Evolutionary conservation across 2,329 filamentous ascomycete species (phyloP), one percentile per base, ranked within the genome.

Genomic region (Penicillium sclerotiorum): DNA sequence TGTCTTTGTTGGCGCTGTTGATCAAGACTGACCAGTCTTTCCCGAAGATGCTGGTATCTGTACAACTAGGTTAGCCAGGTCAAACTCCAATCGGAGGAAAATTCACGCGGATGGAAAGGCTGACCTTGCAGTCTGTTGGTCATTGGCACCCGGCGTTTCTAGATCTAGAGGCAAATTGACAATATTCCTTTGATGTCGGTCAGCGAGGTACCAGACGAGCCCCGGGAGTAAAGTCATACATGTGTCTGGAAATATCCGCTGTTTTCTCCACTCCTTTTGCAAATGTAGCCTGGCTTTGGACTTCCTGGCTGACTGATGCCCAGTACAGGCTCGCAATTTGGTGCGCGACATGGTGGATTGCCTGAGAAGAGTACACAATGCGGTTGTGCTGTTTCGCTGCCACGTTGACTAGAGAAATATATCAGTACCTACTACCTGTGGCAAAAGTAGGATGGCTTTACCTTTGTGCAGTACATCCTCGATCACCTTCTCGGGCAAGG

Each of bases 251-350:
- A 45, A 76, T 51, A 55, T 76, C 72, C 11, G 66, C 60, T 4
- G 67, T 71, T 46, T 63, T 68, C 40, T 73, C 72, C 11, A 76
- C 58, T 1, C 65, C 64, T 15, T 56, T 63, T 32, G 56, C 55
- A 28, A 64, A 55, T 2, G 60, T 50, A 27, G 51, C 54, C 40
- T 55, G 55, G 27, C 50, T 61, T 13, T 59, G 62, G 8, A 60
- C 55, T 15, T 69, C 70, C 18, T 69, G 70, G 12, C 66, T 72
- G 25, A 77, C 73, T 0, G 74, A 66, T n/a, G 75, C 70, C 79
- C 79, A 81, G 60, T 82, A 82, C 21, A 82, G 63, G 20, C 69
- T 72, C 58, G 81, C 76, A 53, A 83, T 80, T 60, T 82, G 79
- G 53, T 80, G 76, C 17, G 79, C 78, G 44, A 82, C 73, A 66